These are phyloP conservation scores for Penicillium sp. DNA, from an alignment of 2,329 filamentous ascomycete species.

Conservation along the genomic window DNA sequence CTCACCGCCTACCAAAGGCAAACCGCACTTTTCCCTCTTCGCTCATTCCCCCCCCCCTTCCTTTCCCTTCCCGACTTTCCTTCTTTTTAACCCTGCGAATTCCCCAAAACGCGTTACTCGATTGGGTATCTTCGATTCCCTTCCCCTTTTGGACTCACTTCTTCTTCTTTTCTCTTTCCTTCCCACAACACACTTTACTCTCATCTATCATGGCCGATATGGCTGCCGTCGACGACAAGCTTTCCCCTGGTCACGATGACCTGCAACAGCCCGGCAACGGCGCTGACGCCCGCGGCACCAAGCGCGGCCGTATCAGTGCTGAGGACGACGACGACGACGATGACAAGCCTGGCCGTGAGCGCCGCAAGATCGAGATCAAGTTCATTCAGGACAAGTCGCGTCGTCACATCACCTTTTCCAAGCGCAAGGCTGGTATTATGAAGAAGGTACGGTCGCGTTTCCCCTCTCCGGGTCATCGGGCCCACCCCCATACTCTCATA, in stretches of 20 bases:
- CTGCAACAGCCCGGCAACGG: conserved; percentile 61
- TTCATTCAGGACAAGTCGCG: conserved; percentile 99
- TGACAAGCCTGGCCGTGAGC: conserved; percentile 95
- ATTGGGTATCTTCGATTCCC: conserved; percentile 48
- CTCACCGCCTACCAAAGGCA: conserved; percentile 27
- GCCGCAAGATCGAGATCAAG: conserved; percentile 99
- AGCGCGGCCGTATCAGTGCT: conserved; percentile 79
- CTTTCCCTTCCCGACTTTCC: conserved; percentile 34
- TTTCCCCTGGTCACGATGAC: conserved; percentile 73
- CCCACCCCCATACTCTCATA: conserved; percentile 9
- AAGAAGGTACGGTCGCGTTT: conserved; percentile 78
- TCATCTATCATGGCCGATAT: conserved; percentile 71
- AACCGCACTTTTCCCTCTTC: conserved; percentile 42
- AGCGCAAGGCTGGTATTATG: conserved; percentile 99
- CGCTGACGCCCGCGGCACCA: conserved; percentile 79
- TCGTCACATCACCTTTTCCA: conserved; percentile 98
- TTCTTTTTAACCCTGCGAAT: conserved; percentile 41
- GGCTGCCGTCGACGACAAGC: conserved; percentile 75
- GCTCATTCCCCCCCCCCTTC: conserved; percentile 25
- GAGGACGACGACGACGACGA: conserved; percentile 98
- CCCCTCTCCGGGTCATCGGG: not conserved
- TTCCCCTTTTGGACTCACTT: conserved; percentile 48
- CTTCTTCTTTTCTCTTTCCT: conserved; percentile 7
- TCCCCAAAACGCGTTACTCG: conserved; percentile 50
- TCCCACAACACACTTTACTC: conserved; percentile 12